Base-by-base conservation (phyloP, 2,329 filamentous ascomycete genomes). In the Trichoderma koningii region DNA sequence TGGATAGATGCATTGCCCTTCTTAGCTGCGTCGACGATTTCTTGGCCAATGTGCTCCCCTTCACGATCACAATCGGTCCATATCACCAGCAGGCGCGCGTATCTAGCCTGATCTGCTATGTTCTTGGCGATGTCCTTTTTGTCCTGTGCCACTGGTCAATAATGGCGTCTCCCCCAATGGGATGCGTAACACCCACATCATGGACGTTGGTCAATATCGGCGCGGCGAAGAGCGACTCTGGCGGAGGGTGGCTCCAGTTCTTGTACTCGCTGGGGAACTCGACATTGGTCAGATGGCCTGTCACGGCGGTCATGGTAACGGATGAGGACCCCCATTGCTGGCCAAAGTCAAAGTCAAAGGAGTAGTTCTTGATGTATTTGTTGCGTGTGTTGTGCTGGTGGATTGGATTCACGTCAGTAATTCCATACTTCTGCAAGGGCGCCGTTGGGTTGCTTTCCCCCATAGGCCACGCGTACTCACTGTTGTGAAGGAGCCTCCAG, bases 31-130 rank as follows among this genome's bases (percentile, higher is more conserved):
- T 90, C 85, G 51, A 92, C 88, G 67, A 99, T 94, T 76, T 99
- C 94, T 45, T 90, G 85, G 7, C 95, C 95, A 70, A 99, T 99
- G 74, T 98, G 91, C 76, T 99, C 95, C 42, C 95, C 95, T 82
- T 99, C 95, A 63, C 93, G 88, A 81, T 99, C 95, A 77, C 95
- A 98, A 83, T 99, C 95, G 0, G 95, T 99, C 95, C 95, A 99
- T 71, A 99, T 97, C 76, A 96, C 94, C 38, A 99, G 82, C 14
- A 89, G 87, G 63, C 83, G 85, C n/a, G 88, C 84, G 73, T 85
- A 84, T 66, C 84, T 84, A 19, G 95, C 94, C 76, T 96, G 89
- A 1, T 84, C 80, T 70, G 89, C 86, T 72, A 99, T 95, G 73
- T 99, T 99, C 38, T 88, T 83, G 10, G 93, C 93, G 68, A 99